Evolutionary conservation across 1,139 yeast genomes (phyloP), one percentile per base, ranked within the genome.

Genomic region (Candida labiduridarum): DNA sequence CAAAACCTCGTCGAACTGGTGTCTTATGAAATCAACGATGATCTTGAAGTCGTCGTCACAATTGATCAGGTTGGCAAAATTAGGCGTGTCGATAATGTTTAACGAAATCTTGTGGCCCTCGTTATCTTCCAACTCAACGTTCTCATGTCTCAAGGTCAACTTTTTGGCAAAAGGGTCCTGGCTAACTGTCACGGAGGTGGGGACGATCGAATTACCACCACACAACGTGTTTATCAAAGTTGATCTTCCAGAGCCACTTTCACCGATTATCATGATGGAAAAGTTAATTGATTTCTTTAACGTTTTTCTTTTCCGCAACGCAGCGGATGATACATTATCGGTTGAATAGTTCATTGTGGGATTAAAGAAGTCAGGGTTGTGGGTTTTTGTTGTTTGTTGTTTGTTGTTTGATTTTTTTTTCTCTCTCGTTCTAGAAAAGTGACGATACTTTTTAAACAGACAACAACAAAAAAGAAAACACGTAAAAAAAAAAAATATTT

Each of bases 151-250:
- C 56, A 76, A 69, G 10, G 77, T 72, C 52, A 76, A 65, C 55
- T 74, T 75, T 52, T 68, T 74, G 49, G 66, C 59, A 56, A 69
- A 74, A 12, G 80, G 76, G 53, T 76, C 80, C 54, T 75, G 79
- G 42, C 60, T 64, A 16, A 68, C 69, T 1, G 80, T 76, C 56
- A 72, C 69, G 6, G 71, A 64, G 6, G 70, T 63, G 19, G 74
- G 72, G 1, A 69, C 89, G 52, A 87, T 80, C 12, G 68, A 61
- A 58, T 87, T 85, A 56, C 94, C 96, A 44, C 96, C 97, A 72
- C 98, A 92, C 51, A 87, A 73, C 11, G 86, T 80, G 62, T 84
- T 83, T 54, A 84, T 75, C 53, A 84, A 80, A 1, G 87, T 82
- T 7, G 85, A 76, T 58, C 87, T 78, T 2, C 89, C 89, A 15